phyloP scores from a whole-genome alignment of 176 grass and related monocot species.

The Raddia distichophylla region DNA sequence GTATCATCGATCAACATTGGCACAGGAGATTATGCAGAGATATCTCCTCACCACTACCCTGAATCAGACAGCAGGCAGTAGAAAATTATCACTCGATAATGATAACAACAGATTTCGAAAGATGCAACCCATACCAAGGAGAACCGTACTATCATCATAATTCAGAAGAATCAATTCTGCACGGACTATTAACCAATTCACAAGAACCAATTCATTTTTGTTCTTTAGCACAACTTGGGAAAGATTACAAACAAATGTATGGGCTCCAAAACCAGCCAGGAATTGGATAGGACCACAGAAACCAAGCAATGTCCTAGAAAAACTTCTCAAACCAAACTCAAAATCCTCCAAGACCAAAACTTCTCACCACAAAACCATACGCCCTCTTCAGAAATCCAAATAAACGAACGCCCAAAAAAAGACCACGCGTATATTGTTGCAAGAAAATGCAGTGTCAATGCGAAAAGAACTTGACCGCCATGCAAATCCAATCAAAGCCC shows the following conservation, averaged over 20 bases:
- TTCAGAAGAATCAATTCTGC: neutral
- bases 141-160: neutral
- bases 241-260: neutral
- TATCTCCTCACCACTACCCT: slow-evolving; percentile 10
- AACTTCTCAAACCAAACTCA: neutral
- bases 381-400: neutral
- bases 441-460: neutral
- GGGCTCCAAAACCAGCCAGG: slow-evolving; percentile 6
- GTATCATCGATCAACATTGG: slow-evolving; percentile 33
- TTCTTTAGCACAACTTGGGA: slow-evolving; percentile 25
- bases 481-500: slow-evolving; percentile 14
- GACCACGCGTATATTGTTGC: neutral
- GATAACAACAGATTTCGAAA: slow-evolving; percentile 4
- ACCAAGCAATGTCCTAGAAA: neutral
- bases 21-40: neutral
- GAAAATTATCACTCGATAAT: slow-evolving; percentile 27
- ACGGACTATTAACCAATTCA: slow-evolving; percentile 27
- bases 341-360: neutral
- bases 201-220: slow-evolving; percentile 26
- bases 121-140: slow-evolving; percentile 14
- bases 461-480: neutral
- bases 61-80: slow-evolving; percentile 29
- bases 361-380: neutral
- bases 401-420: slow-evolving; percentile 14
- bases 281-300: slow-evolving; percentile 19